Conservation (phyloP, 2,329 filamentous ascomycete species). For the Fonsecaea pedrosoi region DNA sequence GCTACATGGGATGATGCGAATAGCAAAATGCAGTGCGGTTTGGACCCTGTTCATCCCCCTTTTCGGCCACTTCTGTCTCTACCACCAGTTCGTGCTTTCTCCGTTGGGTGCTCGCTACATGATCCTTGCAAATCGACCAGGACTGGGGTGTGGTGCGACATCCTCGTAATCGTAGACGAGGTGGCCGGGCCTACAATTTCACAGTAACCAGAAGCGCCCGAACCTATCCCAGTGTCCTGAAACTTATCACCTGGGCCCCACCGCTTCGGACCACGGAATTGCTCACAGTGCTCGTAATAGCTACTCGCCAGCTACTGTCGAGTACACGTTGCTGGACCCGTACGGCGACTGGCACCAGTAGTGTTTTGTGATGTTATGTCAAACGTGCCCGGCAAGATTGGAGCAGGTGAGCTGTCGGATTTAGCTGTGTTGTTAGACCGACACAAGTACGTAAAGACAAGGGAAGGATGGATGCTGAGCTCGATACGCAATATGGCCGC, state of each 20-base stretch:
- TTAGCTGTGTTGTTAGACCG: not conserved
- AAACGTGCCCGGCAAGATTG: not conserved
- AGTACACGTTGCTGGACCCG: not conserved
- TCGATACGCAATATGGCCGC: not conserved
- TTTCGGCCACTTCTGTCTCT: slow-evolving; percentile 2
- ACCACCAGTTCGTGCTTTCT: slow-evolving; percentile 18
- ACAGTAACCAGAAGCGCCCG: not conserved
- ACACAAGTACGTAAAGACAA: slow-evolving; percentile 3
- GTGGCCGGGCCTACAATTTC: slow-evolving; percentile 1
- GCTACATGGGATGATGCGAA: not conserved
- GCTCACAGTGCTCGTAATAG: not conserved
- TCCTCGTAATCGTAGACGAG: not conserved
- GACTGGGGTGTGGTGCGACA: slow-evolving; percentile 16
- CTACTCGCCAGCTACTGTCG: not conserved
- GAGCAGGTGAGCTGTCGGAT: not conserved
- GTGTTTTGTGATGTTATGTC: not conserved
- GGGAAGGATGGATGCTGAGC: not conserved
- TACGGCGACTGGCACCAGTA: not conserved
- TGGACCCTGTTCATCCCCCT: not conserved
- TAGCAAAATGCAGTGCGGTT: not conserved
- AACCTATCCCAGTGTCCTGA: not conserved
- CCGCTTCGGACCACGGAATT: slow-evolving; percentile 4
- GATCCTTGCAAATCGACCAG: slow-evolving; percentile 10
- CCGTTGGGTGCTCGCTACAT: slow-evolving; percentile 10
- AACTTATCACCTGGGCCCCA: slow-evolving; percentile 6